phyloP scores from a whole-genome alignment of 768 basidiomycete genomes.

The Mycena rebaudengoi region DNA sequence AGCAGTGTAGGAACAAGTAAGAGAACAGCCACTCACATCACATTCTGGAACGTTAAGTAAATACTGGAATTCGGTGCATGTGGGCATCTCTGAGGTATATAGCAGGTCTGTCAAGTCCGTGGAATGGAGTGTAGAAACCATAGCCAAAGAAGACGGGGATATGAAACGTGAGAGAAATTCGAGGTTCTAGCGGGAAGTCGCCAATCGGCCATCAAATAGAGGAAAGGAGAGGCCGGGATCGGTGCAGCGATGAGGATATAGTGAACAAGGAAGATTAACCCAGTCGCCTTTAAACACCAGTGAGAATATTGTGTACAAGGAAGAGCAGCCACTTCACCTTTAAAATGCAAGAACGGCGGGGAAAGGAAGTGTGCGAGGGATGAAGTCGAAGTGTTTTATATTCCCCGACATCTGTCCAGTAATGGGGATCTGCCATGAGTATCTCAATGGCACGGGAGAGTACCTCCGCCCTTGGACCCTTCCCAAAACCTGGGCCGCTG shows the following conservation, averaged over 20 bases:
- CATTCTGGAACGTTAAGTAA: not conserved
- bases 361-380: too few relatives aligned
- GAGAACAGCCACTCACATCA: not conserved
- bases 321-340: too few relatives aligned
- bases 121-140: not conserved
- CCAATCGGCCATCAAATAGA: constrained; percentile 5
- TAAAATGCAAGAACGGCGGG: too few relatives aligned
- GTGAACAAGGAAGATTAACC: not conserved
- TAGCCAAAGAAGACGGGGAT: not conserved
- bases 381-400: too few relatives aligned
- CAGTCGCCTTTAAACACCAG: constrained; percentile 1
- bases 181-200: not conserved
- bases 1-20: not conserved
- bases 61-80: not conserved
- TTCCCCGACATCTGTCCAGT: too few relatives aligned
- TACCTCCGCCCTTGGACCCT: too few relatives aligned
- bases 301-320: too few relatives aligned
- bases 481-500: too few relatives aligned
- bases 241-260: constrained; percentile 6
- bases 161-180: not conserved
- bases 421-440: too few relatives aligned
- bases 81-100: not conserved
- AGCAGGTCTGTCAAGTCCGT: not conserved
- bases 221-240: not conserved
- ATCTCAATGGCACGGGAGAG: too few relatives aligned